Percentiles rank a stretch among this genome's conserved stretches.
phyloP scores from a whole-genome alignment of 106 monocot genomes.

The Posidonia australis region DNA sequence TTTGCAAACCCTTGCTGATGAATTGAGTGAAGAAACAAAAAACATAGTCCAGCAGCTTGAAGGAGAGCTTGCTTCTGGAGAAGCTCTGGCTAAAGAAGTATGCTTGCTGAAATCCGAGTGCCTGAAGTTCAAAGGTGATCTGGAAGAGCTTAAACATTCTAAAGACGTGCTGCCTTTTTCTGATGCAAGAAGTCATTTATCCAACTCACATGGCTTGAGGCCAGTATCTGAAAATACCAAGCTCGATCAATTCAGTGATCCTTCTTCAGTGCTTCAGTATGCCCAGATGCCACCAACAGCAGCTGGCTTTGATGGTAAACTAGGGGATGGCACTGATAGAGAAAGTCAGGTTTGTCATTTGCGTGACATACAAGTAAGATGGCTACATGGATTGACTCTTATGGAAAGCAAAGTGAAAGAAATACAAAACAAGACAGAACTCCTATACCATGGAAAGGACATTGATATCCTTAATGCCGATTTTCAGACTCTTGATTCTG shows the following conservation, averaged over 20 bases:
- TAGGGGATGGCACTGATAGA: slow-evolving; percentile 8
- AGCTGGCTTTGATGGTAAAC: slow-evolving; percentile 2
- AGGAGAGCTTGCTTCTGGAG: slow-evolving; percentile 56
- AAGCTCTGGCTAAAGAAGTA: slow-evolving; percentile 53
- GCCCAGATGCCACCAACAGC: not conserved
- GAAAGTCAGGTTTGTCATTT: slow-evolving; percentile 1
- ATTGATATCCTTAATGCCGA: slow-evolving; percentile 40
- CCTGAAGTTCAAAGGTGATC: slow-evolving; percentile 48
- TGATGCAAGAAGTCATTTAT: slow-evolving; percentile 8
- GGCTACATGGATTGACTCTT: slow-evolving; percentile 45
- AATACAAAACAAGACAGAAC: slow-evolving; percentile 49
- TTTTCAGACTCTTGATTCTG: slow-evolving; percentile 43
- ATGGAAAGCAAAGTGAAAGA: slow-evolving; percentile 56
- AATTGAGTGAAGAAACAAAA: slow-evolving; percentile 61
- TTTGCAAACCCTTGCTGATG: slow-evolving; percentile 45
- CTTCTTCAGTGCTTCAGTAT: not conserved
- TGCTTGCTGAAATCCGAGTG: slow-evolving; percentile 67
- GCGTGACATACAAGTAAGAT: slow-evolving; percentile 23
- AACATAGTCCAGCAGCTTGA: slow-evolving; percentile 43
- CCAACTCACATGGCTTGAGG: not conserved
- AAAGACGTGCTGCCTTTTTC: slow-evolving; percentile 19
- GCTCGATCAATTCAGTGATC: not conserved
- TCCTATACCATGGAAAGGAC: slow-evolving; percentile 25
- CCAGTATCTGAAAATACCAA: not conserved
- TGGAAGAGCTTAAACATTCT: slow-evolving; percentile 48